Conservation (phyloP, 2,329 filamentous ascomycete species). For the Pseudocercospora fijiensis region DNA sequence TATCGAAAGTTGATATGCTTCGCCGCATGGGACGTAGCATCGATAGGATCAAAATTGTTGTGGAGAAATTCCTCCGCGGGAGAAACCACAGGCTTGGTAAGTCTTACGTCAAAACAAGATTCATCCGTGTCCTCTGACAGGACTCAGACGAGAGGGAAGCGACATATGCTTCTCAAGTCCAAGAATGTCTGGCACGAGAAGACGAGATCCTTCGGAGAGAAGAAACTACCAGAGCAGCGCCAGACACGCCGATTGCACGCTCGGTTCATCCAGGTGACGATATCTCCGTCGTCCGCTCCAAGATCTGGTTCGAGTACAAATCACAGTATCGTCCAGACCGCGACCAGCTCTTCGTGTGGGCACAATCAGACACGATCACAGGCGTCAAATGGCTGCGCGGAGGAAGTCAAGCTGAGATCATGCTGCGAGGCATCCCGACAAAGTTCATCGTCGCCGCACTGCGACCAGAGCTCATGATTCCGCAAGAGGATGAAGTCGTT, state of each 20-base stretch:
- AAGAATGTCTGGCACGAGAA: neutral
- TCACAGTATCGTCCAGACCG: neutral
- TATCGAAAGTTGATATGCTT: slow-evolving; percentile 4
- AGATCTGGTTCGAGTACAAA: slow-evolving; percentile 3
- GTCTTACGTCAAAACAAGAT: neutral
- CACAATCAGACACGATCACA: slow-evolving; percentile 1
- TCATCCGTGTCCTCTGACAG: neutral
- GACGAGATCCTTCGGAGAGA: neutral
- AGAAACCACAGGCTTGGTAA: neutral
- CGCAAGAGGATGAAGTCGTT: slow-evolving; percentile 9
- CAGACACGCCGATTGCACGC: slow-evolving; percentile 1
- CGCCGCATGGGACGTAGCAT: neutral
- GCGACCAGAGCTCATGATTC: neutral
- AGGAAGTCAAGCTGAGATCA: slow-evolving; percentile 8
- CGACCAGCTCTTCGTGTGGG: slow-evolving; percentile 1
- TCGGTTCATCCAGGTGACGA: neutral
- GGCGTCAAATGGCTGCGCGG: neutral
- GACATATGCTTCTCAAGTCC: neutral
- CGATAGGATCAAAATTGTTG: neutral
- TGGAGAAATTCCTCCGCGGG: neutral
- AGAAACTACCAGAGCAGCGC: neutral
- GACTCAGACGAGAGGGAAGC: neutral
- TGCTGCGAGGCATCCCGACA: neutral
- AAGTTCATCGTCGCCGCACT: slow-evolving; percentile 10
- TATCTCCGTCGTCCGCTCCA: neutral